Evolutionary conservation across 805 yeast genomes (phyloP).

Genomic region (Aciculoconidium aculeatum): DNA sequence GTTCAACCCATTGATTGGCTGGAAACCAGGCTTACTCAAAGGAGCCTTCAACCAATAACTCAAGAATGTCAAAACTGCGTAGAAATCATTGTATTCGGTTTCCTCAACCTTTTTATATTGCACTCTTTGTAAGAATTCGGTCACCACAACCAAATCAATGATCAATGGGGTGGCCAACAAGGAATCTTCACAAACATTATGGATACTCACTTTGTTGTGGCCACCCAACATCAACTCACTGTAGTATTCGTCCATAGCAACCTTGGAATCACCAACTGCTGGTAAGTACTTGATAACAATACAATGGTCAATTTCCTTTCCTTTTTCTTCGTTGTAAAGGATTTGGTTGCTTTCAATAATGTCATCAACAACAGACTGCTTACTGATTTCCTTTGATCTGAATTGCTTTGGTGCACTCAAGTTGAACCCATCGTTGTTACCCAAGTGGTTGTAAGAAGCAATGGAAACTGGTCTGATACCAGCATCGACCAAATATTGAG

Average conservation of each 20-base stretch:
- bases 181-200: conserved; percentile 95
- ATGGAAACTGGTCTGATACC: conserved; percentile 93
- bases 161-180: conserved; percentile 91
- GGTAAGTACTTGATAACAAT: conserved; percentile 91
- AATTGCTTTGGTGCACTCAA: conserved; percentile 88
- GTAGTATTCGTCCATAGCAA: conserved; percentile 98
- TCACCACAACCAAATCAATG: conserved; percentile 82
- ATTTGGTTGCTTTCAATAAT: conserved; percentile 83
- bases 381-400: conserved; percentile 92
- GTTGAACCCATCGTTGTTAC: conserved; percentile 94
- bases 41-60: conserved; percentile 98
- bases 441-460: conserved; percentile 94
- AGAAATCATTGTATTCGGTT: conserved; percentile 56
- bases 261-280: conserved; percentile 94
- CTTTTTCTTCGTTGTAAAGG: conserved; percentile 73
- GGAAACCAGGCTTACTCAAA: conserved; percentile 82
- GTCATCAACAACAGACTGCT: conserved; percentile 89
- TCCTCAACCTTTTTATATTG: conserved; percentile 57
- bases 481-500: conserved; percentile 93
- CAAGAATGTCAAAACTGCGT: conserved; percentile 80
- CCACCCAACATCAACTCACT: conserved; percentile 97
- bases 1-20: conserved; percentile 88
- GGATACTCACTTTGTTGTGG: conserved; percentile 88
- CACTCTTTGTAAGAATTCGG: conserved; percentile 87
- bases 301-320: conserved; percentile 82